Evolutionary conservation across 1,284 basidiomycete genomes (phyloP).

Genomic region (Sphaerobolus stellatus): DNA sequence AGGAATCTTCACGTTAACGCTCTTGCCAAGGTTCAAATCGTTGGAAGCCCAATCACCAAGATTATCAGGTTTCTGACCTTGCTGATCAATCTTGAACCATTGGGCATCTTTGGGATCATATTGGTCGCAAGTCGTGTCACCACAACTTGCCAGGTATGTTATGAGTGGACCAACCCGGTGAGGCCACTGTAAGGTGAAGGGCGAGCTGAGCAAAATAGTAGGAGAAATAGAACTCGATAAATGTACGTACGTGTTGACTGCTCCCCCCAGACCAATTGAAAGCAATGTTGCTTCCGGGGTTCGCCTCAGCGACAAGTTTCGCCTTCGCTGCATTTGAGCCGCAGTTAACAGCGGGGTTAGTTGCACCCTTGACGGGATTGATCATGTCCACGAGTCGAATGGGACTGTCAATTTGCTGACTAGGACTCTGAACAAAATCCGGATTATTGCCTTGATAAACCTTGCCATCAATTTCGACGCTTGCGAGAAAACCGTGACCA

Average conservation of each 20-base stretch:
- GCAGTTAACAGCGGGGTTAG: conserved; percentile 60
- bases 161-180: conserved; percentile 71
- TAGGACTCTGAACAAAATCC: conserved; percentile 41
- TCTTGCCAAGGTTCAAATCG: conserved; percentile 32
- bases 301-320: conserved; percentile 52
- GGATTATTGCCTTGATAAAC: conserved; percentile 55
- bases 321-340: conserved; percentile 57
- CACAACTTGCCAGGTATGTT: conserved; percentile 70
- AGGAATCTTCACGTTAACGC: conserved; percentile 54
- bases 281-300: conserved; percentile 58
- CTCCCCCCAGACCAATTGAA: conserved; percentile 61
- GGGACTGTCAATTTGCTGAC: conserved; percentile 49
- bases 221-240: no score
- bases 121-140: conserved; percentile 52
- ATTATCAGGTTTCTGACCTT: conserved; percentile 37
- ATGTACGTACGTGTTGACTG: conserved; percentile 39
- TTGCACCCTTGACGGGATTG: conserved; percentile 62
- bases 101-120: conserved; percentile 57
- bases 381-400: conserved; percentile 60
- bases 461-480: conserved; percentile 55
- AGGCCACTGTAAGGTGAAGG: conserved; percentile 51
- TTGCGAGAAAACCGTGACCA: conserved; percentile 59
- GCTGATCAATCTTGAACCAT: conserved; percentile 69
- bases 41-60: conserved; percentile 34
- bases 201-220: conserved; percentile 3